Base-by-base conservation (phyloP, 805 yeast species). In the Monosporozyma servazzii region DNA sequence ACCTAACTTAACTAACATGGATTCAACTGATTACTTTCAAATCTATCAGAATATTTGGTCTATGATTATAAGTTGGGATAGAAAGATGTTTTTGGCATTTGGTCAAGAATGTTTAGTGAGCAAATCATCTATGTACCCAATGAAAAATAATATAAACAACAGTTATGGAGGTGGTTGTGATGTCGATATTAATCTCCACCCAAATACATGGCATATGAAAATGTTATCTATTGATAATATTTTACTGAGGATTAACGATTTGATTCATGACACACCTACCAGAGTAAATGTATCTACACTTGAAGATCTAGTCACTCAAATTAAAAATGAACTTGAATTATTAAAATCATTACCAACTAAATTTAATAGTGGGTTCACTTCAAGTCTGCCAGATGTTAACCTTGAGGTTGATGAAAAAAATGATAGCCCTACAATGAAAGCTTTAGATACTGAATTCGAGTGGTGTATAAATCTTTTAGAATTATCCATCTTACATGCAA, bases 61-160 rank as follows among this genome's bases (percentile, higher is more conserved):
- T 13, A 58, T 58, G 41, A 59, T 63, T 6, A 31, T 66, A 18
- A 56, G 48, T 49, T 65, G 66, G 68, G 70, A 66, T 47, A 58
- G 70, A 39, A 66, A 66, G 29, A 49, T 61, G 55, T 53, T 58
- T 10, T 48, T 66, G 7, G 49, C 62, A 9, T 64, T 57, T 42
- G 70, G 70, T 11, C 62, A 58, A 47, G 67, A 63, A 48, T 62
- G 66, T 50, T 48, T 55, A 11, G 54, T 62, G 15, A 59, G 58
- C 9, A 64, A 61, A 47, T 52, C 67, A 2, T 58, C 56, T 43
- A 53, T 49, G 8, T 53, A 51, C 18, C 45, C 48, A 25, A 40
- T 48, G 18, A 42, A 31, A 11, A 47, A 46, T 23, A 48, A 44
- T 20, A 20, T 30, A 18, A 31, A 45, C 10, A 27, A 5, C 3